Conservation (phyloP, 2,329 filamentous ascomycete species). For the Pezicula rhizophila region DNA sequence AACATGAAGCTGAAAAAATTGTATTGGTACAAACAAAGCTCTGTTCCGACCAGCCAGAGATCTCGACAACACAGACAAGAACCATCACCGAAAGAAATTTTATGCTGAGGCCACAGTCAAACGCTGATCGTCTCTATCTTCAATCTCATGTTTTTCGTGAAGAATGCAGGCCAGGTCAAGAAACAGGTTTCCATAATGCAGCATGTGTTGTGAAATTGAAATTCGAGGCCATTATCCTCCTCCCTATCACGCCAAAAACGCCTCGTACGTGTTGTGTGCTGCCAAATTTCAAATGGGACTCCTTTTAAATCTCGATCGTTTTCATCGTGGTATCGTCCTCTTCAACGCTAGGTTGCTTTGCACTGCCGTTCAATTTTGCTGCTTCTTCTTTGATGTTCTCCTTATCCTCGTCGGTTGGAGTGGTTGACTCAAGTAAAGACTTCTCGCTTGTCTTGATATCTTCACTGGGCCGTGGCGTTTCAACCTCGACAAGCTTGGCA, state of each 20-base stretch:
- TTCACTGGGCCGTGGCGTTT: slow-evolving; percentile 25
- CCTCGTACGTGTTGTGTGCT: not conserved
- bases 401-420: slow-evolving; percentile 21
- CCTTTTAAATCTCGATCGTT: slow-evolving; percentile 28
- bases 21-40: not conserved
- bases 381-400: slow-evolving; percentile 20
- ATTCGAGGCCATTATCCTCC: not conserved
- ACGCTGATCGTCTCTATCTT: not conserved
- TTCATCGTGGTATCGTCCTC: slow-evolving; percentile 28
- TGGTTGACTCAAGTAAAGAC: slow-evolving; percentile 19
- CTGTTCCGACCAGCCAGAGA: not conserved
- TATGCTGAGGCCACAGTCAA: not conserved
- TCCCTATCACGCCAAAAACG: not conserved
- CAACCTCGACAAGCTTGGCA: slow-evolving; percentile 29
- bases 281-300: not conserved
- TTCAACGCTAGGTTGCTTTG: slow-evolving; percentile 25
- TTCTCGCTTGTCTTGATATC: slow-evolving; percentile 22
- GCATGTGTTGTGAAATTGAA: not conserved
- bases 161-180: not conserved
- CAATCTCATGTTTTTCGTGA: not conserved
- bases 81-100: not conserved
- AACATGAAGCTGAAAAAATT: too few relatives aligned
- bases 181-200: not conserved
- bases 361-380: slow-evolving; percentile 17
- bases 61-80: not conserved